Conservation (phyloP, 257 asterid genomes). For the Solanum appendiculatum region DNA sequence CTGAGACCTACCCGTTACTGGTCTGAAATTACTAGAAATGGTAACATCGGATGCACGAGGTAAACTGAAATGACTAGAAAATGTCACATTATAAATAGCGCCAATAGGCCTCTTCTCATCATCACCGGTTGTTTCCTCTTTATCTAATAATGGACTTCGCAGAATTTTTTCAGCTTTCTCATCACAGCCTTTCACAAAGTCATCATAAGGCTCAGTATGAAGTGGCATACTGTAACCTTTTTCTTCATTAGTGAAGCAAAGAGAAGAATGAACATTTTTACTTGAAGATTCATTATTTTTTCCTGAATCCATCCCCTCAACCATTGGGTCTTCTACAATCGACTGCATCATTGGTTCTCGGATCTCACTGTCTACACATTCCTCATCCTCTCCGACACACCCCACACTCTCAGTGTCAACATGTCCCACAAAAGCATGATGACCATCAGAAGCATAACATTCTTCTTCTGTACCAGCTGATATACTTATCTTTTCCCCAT, state of each 20-base stretch:
- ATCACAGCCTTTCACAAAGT: constrained; percentile 13
- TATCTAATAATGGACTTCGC: constrained; percentile 13
- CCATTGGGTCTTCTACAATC: not conserved
- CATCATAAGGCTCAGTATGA: constrained; percentile 13
- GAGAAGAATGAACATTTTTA: constrained; percentile 13
- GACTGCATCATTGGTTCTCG: constrained; percentile 38
- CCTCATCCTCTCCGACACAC: constrained; percentile 26
- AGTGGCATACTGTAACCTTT: no score
- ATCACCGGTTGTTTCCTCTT: constrained; percentile 11
- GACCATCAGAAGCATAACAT: constrained; percentile 35
- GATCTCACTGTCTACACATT: constrained; percentile 79
- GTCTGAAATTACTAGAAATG: constrained; percentile 35
- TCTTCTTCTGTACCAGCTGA: constrained; percentile 44
- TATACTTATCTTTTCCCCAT: constrained; percentile 26
- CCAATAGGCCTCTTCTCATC: constrained; percentile 21
- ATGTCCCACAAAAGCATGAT: constrained; percentile 13
- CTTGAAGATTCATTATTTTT: not conserved
- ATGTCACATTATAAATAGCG: constrained; percentile 8
- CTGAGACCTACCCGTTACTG: constrained; percentile 29
- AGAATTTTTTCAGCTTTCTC: constrained; percentile 18
- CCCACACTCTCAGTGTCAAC: constrained; percentile 2
- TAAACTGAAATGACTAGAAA: constrained; percentile 37
- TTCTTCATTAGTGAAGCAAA: no score
- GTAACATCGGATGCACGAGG: no score
- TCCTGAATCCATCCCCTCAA: constrained; percentile 11